phyloP scores from a whole-genome alignment of 2,329 filamentous ascomycete genomes.

The Massarina eburnea region DNA sequence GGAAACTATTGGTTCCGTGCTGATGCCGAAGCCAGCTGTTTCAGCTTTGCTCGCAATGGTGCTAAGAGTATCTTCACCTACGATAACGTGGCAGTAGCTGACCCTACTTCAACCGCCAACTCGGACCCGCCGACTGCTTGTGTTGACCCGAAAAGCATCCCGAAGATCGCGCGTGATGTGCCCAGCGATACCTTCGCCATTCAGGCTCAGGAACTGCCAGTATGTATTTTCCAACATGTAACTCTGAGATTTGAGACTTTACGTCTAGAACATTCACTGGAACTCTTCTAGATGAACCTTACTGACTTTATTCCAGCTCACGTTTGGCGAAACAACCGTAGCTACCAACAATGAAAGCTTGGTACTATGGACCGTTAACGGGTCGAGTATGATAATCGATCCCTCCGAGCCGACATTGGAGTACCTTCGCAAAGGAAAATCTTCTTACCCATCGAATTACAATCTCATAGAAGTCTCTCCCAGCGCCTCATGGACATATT shows the following conservation, averaged over 20 bases:
- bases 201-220: slow-evolving; percentile 24
- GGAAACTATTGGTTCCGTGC: slow-evolving; percentile 42
- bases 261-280: no score
- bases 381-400: slow-evolving; percentile 49
- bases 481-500: slow-evolving; percentile 26
- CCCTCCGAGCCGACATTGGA: slow-evolving; percentile 52
- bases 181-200: slow-evolving; percentile 31
- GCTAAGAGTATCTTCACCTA: slow-evolving; percentile 47
- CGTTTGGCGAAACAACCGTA: slow-evolving; percentile 29
- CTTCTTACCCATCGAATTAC: slow-evolving; percentile 41
- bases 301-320: neutral
- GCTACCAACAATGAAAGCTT: slow-evolving; percentile 24
- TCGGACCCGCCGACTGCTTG: slow-evolving; percentile 32
- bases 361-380: slow-evolving; percentile 45
- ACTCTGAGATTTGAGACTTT: no score
- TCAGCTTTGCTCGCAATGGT: slow-evolving; percentile 19
- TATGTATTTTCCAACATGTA: no score
- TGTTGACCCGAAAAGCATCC: slow-evolving; percentile 36
- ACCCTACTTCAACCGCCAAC: slow-evolving; percentile 33
- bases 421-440: slow-evolving; percentile 46
- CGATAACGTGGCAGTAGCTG: slow-evolving; percentile 33
- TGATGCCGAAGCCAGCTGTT: slow-evolving; percentile 22
- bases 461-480: slow-evolving; percentile 47
- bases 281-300: no score
- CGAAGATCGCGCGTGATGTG: slow-evolving; percentile 40